Percentiles rank a stretch among this genome's conserved stretches.
phyloP scores from a whole-genome alignment of 2,329 filamentous ascomycete species.

The Alternaria infectoria region DNA sequence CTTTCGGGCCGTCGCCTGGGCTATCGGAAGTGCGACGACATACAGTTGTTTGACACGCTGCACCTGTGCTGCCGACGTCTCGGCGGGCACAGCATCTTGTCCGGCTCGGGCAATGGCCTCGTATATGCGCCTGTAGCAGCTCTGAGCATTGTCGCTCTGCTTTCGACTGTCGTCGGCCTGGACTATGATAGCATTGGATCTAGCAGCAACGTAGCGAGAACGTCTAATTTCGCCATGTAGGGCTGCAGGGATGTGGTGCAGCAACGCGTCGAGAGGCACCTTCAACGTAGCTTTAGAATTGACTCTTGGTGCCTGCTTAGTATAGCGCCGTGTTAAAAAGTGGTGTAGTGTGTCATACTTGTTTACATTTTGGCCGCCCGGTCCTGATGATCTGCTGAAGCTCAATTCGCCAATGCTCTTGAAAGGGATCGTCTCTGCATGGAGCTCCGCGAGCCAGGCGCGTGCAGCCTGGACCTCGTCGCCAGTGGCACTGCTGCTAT shows the following conservation, averaged over 20 bases:
- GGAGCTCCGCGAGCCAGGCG: conserved; percentile 62
- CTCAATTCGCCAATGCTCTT: conserved; percentile 63
- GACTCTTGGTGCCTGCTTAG: conserved; percentile 59
- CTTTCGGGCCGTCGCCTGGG: conserved; percentile 17
- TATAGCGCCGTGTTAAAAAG: conserved; percentile 21
- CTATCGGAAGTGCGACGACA: conserved; percentile 50
- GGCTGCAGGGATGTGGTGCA: conserved; percentile 60
- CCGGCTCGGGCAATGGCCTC: conserved; percentile 61
- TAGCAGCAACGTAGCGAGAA: conserved; percentile 63
- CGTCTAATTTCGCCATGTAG: conserved; percentile 59
- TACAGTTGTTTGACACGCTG: conserved; percentile 63
- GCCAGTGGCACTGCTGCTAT: conserved; percentile 19
- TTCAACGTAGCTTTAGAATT: conserved; percentile 71
- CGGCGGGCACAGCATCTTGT: conserved; percentile 61
- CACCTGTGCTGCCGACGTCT: conserved; percentile 63
- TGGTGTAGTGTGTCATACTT: conserved; percentile 56
- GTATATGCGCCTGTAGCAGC: conserved; percentile 65
- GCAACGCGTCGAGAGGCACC: conserved; percentile 59
- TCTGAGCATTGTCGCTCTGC: conserved; percentile 64
- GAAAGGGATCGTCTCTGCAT: conserved; percentile 60
- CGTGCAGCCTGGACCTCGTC: conserved; percentile 55
- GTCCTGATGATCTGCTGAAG: conserved; percentile 69
- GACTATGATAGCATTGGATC: conserved; percentile 63
- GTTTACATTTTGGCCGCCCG: conserved; percentile 72
- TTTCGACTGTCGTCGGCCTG: conserved; percentile 69